phyloP scores from a whole-genome alignment of 2,329 filamentous ascomycete species.

The Teratosphaeria nubilosa region DNA sequence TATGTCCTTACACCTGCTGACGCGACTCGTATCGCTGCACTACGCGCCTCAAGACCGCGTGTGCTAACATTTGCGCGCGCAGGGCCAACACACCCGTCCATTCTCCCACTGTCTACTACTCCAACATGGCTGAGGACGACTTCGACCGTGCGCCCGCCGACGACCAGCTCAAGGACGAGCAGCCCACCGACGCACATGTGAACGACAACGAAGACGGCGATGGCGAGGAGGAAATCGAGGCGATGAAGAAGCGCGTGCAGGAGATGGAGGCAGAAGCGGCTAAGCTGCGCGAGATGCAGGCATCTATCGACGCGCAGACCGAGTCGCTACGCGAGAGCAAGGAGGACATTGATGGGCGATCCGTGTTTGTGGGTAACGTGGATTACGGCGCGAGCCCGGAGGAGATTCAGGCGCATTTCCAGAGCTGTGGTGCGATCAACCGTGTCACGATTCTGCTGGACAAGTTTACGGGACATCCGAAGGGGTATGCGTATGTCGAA shows the following conservation, averaged over 20 bases:
- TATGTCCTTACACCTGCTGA: not conserved
- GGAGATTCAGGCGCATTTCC: conserved; percentile 97
- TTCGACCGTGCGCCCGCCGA: conserved; percentile 9
- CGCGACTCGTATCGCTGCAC: not conserved
- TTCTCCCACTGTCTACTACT: not conserved
- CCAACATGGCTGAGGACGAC: conserved; percentile 17
- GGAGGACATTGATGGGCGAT: conserved; percentile 88
- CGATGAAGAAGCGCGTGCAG: conserved; percentile 44
- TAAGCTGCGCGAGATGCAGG: conserved; percentile 47
- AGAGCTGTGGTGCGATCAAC: conserved; percentile 94
- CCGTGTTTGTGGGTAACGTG: conserved; percentile 97
- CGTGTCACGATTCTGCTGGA: conserved; percentile 94
- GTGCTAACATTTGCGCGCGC: not conserved
- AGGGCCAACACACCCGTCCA: not conserved
- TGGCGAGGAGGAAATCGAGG: conserved; percentile 34
- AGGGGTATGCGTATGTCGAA: conserved; percentile 98
- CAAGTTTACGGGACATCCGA: conserved; percentile 98
- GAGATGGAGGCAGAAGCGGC: conserved; percentile 50
- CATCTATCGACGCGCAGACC: conserved; percentile 67
- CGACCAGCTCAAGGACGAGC: conserved; percentile 8
- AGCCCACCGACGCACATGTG: conserved; percentile 13
- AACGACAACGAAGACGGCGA: conserved; percentile 20
- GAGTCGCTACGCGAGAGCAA: conserved; percentile 82
- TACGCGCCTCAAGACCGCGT: not conserved
- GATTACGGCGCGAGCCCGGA: conserved; percentile 96